A percentile compares a stretch with the other conserved stretches of the same genome.
These are phyloP conservation scores for Aspergillus oerlinghausenensis DNA, from an alignment of 2,329 filamentous ascomycete species.

Conservation along the genomic window DNA sequence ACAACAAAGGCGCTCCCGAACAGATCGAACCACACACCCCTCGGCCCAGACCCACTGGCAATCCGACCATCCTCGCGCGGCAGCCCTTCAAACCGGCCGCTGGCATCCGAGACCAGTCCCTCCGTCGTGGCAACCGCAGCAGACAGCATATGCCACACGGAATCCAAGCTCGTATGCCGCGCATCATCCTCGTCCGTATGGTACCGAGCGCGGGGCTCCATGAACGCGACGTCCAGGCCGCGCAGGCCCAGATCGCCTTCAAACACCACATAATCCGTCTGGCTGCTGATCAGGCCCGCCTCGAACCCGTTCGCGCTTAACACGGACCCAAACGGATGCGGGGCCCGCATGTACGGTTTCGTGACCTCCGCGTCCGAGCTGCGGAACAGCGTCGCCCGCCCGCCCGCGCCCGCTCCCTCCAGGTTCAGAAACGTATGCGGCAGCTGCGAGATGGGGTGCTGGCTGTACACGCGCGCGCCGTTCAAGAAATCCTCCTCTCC, in stretches of 20 bases:
- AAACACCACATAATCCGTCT: conserved; percentile 87
- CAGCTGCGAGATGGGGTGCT: conserved; percentile 74
- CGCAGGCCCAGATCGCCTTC: conserved; percentile 72
- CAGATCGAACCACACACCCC: conserved; percentile 90
- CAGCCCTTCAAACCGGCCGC: conserved; percentile 60
- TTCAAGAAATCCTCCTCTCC: conserved; percentile 91
- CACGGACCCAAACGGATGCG: conserved; percentile 78
- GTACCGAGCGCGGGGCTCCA: conserved; percentile 77
- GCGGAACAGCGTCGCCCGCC: conserved; percentile 80
- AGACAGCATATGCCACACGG: conserved; percentile 93
- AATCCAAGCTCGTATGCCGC: conserved; percentile 62
- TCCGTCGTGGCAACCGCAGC: conserved; percentile 71
- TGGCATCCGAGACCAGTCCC: conserved; percentile 64
- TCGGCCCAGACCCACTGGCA: conserved; percentile 60
- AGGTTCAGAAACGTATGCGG: conserved; percentile 89
- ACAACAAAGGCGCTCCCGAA: conserved; percentile 76
- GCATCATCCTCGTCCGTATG: conserved; percentile 88
- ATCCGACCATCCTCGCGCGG: conserved; percentile 57
- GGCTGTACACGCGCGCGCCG: conserved; percentile 77
- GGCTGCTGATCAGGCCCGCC: conserved; percentile 70
- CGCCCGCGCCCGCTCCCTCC: conserved; percentile 89
- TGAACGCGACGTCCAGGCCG: conserved; percentile 89
- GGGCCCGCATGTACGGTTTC: conserved; percentile 65
- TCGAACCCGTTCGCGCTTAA: conserved; percentile 81
- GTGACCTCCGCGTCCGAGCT: conserved; percentile 84